Evolutionary conservation across 768 basidiomycete species (phyloP).

Genomic region (Tulasnella sp.): DNA sequence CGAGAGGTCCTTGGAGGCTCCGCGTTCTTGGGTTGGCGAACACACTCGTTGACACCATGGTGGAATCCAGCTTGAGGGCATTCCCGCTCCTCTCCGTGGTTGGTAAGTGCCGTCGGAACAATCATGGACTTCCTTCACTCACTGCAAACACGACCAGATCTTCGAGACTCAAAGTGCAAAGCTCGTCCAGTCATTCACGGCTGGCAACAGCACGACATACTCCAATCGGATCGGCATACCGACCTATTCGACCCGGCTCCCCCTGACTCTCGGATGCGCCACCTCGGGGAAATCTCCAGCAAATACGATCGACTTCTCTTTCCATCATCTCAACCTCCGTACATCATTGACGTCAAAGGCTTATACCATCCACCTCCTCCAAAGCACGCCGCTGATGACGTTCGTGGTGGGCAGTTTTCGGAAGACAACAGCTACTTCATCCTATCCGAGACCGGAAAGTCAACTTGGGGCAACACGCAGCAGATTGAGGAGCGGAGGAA

Average conservation of each 20-base stretch:
- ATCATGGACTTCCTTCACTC: background rate
- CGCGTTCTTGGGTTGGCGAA: slow-evolving; percentile 61
- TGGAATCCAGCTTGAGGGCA: slow-evolving; percentile 48
- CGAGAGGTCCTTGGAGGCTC: slow-evolving; percentile 60
- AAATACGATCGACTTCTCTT: slow-evolving; percentile 14
- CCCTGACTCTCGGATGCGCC: background rate
- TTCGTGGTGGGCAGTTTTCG: background rate
- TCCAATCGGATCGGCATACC: background rate
- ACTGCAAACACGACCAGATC: background rate
- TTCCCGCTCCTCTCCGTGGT: slow-evolving; percentile 62
- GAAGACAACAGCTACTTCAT: slow-evolving; percentile 10
- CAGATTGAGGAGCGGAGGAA: slow-evolving; percentile 3
- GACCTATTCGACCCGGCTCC: slow-evolving; percentile 27
- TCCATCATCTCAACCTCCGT: slow-evolving; percentile 21
- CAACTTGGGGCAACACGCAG: background rate
- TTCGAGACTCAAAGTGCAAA: slow-evolving; percentile 6
- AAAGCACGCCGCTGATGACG: background rate
- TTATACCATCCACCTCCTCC: slow-evolving; percentile 23
- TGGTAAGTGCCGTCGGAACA: too few relatives aligned
- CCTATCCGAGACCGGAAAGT: background rate
- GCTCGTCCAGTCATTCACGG: slow-evolving; percentile 18
- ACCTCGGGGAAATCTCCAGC: background rate
- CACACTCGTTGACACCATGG: slow-evolving; percentile 51
- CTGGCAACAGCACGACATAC: slow-evolving; percentile 9
- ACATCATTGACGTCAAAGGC: background rate